A percentile compares a stretch with the other conserved stretches of the same genome.
Conservation (phyloP, 2,329 filamentous ascomycete genomes). For the Ceratocystis smalleyi region DNA sequence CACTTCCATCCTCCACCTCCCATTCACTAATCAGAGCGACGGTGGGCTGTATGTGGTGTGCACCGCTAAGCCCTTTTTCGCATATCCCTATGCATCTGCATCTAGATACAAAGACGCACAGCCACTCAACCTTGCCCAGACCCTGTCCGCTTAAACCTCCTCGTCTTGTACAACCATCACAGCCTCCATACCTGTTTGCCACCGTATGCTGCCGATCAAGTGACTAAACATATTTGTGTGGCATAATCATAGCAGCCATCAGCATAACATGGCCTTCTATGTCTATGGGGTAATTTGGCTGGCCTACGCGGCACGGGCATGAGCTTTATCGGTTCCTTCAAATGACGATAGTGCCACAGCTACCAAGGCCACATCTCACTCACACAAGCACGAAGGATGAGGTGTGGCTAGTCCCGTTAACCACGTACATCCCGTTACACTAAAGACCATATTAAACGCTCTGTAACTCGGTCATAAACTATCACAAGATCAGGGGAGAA, state of each 20-base stretch:
- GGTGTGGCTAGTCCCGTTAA: too few species aligned
- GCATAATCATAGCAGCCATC: neutral
- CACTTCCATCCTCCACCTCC: neutral
- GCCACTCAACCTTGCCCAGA: neutral
- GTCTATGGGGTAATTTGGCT: neutral
- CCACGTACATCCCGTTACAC: too few species aligned
- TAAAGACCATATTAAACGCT: too few species aligned
- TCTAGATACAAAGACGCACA: neutral
- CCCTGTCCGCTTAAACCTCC: neutral
- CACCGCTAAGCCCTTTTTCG: neutral
- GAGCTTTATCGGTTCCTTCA: neutral
- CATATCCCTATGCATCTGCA: neutral
- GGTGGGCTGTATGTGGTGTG: too few species aligned
- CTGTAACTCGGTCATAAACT: neutral
- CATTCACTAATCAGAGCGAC: too few species aligned
- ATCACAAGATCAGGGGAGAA: neutral
- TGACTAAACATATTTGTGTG: neutral
- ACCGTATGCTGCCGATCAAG: too few species aligned
- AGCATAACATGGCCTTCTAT: neutral
- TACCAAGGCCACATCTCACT: neutral
- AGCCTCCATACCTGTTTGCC: neutral
- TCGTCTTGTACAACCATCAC: conserved; percentile 1
- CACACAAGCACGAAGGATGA: too few species aligned
- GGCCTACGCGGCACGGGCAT: neutral
- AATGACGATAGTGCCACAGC: neutral